Evolutionary conservation across 495 filamentous ascomycete species (phyloP).

Genomic region (Aspergillus conjunctus): DNA sequence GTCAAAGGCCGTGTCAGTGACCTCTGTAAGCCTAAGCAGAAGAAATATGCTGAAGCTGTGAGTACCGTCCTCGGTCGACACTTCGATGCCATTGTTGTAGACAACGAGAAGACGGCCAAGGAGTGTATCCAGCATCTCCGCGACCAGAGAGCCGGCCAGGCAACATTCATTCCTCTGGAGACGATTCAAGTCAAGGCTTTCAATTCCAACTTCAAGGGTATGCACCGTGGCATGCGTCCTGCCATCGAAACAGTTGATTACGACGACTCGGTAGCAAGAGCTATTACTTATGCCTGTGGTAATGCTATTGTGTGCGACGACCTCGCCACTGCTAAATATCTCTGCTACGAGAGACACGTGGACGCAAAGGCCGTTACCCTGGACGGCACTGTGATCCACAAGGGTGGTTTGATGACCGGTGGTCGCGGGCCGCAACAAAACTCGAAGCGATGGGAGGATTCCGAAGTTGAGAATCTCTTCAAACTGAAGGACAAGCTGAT

Average conservation of each 20-base stretch:
- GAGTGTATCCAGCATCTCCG: constrained; percentile 94
- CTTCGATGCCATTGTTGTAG: constrained; percentile 93
- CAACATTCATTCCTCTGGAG: constrained; percentile 93
- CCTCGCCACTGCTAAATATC: constrained; percentile 77
- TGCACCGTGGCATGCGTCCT: constrained; percentile 79
- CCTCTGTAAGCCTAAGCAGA: constrained; percentile 93
- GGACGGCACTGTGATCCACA: constrained; percentile 92
- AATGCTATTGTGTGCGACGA: constrained; percentile 96
- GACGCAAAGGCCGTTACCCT: constrained; percentile 93
- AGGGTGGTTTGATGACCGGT: constrained; percentile 97
- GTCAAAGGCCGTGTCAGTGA: constrained; percentile 89
- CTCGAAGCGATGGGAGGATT: constrained; percentile 84
- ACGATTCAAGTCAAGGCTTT: constrained; percentile 91
- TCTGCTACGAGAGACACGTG: constrained; percentile 82
- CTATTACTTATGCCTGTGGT: constrained; percentile 92
- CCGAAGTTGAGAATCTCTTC: constrained; percentile 79
- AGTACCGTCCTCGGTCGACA: constrained; percentile 89
- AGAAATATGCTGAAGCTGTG: constrained; percentile 91
- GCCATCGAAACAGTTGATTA: constrained; percentile 97
- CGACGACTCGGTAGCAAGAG: constrained; percentile 80
- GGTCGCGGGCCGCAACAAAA: constrained; percentile 75
- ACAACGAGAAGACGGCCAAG: constrained; percentile 89
- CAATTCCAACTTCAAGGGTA: constrained; percentile 87
- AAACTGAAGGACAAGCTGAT: constrained; percentile 70
- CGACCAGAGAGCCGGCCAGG: constrained; percentile 79